Evolutionary conservation across 768 basidiomycete species (phyloP).

Genomic region (Scleroderma citrinum): DNA sequence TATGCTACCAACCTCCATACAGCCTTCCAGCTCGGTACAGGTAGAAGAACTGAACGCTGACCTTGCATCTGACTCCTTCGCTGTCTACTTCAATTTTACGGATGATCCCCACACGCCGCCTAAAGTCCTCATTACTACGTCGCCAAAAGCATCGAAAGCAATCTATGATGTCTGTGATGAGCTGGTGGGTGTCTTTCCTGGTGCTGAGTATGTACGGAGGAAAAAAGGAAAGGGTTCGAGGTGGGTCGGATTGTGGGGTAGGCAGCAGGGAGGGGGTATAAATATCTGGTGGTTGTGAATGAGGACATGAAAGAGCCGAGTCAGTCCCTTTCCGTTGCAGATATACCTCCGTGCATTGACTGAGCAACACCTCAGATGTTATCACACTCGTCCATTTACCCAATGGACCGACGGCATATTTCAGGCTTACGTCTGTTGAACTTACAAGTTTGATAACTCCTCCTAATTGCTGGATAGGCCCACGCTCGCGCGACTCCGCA

Average conservation of each 20-base stretch:
- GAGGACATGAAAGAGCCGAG: conserved; percentile 94
- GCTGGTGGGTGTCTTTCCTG: conserved; percentile 82
- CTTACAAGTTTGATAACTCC: conserved; percentile 41
- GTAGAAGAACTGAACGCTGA: conserved; percentile 60
- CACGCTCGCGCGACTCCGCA: conserved; percentile 92
- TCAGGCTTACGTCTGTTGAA: conserved; percentile 86
- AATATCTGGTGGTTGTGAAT: conserved; percentile 87
- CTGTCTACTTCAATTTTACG: conserved; percentile 65
- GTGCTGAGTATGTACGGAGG: conserved; percentile 81
- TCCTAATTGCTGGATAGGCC: conserved; percentile 44
- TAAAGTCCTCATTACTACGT: conserved; percentile 88
- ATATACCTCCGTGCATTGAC: conserved; percentile 3
- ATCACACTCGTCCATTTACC: conserved; percentile 90
- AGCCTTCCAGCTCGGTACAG: conserved; percentile 23
- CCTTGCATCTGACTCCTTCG: conserved; percentile 70
- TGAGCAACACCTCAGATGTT: conserved; percentile 54
- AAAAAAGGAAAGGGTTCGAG: conserved; percentile 87
- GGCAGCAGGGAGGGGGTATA: conserved; percentile 86
- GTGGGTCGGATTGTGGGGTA: conserved; percentile 87
- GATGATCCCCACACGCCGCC: conserved; percentile 70
- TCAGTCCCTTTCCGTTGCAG: conserved; percentile 35
- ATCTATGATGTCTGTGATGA: conserved; percentile 95
- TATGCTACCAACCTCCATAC: conserved; percentile 29
- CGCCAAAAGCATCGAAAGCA: conserved; percentile 76
- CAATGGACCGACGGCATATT: conserved; percentile 89